Evolutionary conservation across 2,329 filamentous ascomycete genomes (phyloP).

Genomic region (Cytospora piceicola): DNA sequence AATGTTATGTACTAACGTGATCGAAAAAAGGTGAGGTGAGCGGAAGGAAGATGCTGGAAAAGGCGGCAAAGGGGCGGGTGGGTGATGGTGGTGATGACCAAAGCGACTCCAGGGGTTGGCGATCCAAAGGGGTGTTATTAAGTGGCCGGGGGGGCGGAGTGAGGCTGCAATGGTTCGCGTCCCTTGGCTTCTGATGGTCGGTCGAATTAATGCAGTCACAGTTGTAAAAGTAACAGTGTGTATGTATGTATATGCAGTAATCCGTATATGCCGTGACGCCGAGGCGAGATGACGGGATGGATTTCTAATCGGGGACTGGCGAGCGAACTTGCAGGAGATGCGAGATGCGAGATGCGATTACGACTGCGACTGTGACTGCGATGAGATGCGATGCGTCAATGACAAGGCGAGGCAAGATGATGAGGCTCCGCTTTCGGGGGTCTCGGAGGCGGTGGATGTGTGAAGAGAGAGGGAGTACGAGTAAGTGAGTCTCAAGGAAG

Average conservation of each 20-base stretch:
- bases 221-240: background rate
- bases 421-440: constrained; percentile 32
- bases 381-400: constrained; percentile 10
- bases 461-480: constrained; percentile 9
- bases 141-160: background rate
- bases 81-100: background rate
- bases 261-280: constrained; percentile 4
- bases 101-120: constrained; percentile 1
- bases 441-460: constrained; percentile 7
- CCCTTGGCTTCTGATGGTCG: background rate
- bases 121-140: constrained; percentile 4
- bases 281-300: constrained; percentile 3
- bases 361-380: no score
- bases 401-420: constrained; percentile 23
- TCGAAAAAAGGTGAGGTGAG: constrained; percentile 12
- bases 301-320: background rate
- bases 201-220: background rate
- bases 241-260: background rate
- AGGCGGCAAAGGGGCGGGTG: constrained; percentile 27
- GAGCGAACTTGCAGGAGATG: constrained; percentile 9
- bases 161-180: background rate
- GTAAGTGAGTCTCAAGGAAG: background rate
- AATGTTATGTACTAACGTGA: constrained; percentile 31
- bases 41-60: constrained; percentile 32
- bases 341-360: background rate